Evolutionary conservation across 2,329 filamentous ascomycete genomes (phyloP).

Genomic region (Aspergillus fumigatiaffinis): DNA sequence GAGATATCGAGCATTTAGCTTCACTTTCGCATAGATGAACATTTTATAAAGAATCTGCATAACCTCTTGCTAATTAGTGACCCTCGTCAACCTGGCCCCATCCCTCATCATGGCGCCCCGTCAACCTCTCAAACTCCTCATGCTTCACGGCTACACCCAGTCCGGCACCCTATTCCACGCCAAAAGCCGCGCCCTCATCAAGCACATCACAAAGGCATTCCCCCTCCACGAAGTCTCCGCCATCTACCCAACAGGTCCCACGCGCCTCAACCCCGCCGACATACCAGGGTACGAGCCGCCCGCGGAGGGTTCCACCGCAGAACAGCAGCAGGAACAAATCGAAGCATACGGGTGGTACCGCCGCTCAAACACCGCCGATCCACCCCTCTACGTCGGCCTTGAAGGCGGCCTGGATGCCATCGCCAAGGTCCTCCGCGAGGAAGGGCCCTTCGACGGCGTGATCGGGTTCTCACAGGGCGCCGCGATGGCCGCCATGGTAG

Average conservation of each 20-base stretch:
- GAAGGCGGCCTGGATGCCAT: constrained; percentile 64
- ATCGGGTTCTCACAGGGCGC: constrained; percentile 81
- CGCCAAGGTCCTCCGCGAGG: constrained; percentile 57
- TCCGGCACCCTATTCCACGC: constrained; percentile 78
- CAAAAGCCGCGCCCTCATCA: constrained; percentile 84
- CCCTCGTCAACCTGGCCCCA: background rate
- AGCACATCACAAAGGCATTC: constrained; percentile 72
- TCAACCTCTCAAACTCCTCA: constrained; percentile 60
- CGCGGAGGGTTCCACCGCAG: constrained; percentile 26
- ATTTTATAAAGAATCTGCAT: background rate
- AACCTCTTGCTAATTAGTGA: background rate
- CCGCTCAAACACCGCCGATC: constrained; percentile 57
- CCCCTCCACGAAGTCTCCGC: constrained; percentile 57
- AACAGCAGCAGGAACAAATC: constrained; percentile 33
- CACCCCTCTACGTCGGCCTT: constrained; percentile 63
- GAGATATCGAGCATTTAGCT: background rate
- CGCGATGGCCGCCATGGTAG: constrained; percentile 67
- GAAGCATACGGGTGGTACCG: constrained; percentile 85
- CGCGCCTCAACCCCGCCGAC: constrained; percentile 59
- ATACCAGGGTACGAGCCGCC: constrained; percentile 63
- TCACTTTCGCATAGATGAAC: background rate
- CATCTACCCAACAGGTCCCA: constrained; percentile 66
- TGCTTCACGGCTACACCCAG: constrained; percentile 88
- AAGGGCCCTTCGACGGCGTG: constrained; percentile 71
- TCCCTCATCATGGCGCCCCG: constrained; percentile 7